These are phyloP conservation scores for Pluteus cervinus DNA, from an alignment of 768 basidiomycete species.

Conservation along the genomic window DNA sequence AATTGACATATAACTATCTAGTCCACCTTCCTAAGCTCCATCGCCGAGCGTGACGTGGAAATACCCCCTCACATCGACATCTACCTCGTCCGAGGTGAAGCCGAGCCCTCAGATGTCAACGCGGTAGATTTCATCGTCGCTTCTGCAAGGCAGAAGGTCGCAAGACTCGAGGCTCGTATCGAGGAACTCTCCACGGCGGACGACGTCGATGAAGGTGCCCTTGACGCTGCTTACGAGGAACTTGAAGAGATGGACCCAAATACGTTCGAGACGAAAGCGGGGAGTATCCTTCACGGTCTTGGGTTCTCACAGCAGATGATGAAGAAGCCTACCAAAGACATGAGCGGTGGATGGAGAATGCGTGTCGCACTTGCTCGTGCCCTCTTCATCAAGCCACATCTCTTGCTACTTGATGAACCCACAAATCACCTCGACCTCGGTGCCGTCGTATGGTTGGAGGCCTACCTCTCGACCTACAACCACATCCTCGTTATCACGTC, in stretches of 20 bases:
- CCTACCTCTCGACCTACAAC: slow-evolving; percentile 96
- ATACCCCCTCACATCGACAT: slow-evolving; percentile 96
- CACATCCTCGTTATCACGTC: slow-evolving; percentile 97
- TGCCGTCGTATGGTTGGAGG: slow-evolving; percentile 98
- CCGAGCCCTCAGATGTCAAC: slow-evolving; percentile 91
- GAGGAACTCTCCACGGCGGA: slow-evolving; percentile 92
- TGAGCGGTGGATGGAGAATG: slow-evolving; percentile 99
- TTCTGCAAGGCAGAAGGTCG: slow-evolving; percentile 90
- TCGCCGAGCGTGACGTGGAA: slow-evolving; percentile 91
- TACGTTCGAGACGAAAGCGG: slow-evolving; percentile 95
- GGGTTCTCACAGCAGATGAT: slow-evolving; percentile 91
- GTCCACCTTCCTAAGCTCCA: slow-evolving; percentile 95
- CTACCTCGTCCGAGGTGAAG: slow-evolving; percentile 94
- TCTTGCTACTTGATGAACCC: slow-evolving; percentile 89
- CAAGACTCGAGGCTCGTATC: slow-evolving; percentile 86
- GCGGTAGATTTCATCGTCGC: slow-evolving; percentile 96
- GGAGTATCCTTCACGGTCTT: slow-evolving; percentile 94
- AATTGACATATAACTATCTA: slow-evolving; percentile 21
- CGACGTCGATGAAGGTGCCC: slow-evolving; percentile 78
- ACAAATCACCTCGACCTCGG: slow-evolving; percentile 95
- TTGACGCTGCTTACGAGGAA: slow-evolving; percentile 91
- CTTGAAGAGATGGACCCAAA: slow-evolving; percentile 94
- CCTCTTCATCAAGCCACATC: slow-evolving; percentile 93
- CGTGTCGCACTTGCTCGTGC: slow-evolving; percentile 95
- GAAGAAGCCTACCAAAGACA: slow-evolving; percentile 95